phyloP scores from a whole-genome alignment of 176 grass and related monocot genomes.

The Carex kokanica region DNA sequence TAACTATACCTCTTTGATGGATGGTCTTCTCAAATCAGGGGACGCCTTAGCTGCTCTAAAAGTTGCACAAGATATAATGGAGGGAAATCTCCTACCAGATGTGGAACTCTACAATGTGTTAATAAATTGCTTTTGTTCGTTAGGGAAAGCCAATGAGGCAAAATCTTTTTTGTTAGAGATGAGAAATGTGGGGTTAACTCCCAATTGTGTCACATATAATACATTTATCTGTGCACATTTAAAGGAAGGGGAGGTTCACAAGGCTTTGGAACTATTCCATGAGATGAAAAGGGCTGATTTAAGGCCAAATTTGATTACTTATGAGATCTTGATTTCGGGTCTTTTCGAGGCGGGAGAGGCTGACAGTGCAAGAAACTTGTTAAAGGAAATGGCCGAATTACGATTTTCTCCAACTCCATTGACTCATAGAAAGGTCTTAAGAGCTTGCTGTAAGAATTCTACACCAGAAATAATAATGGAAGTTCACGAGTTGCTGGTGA shows the following conservation, averaged over 20 bases:
- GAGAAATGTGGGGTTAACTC: conserved; percentile 66
- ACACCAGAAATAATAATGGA: conserved; percentile 43
- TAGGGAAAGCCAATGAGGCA: conserved; percentile 54
- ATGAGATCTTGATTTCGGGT: conserved; percentile 51
- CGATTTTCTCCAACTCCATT: conserved; percentile 45
- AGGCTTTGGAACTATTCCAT: conserved; percentile 53
- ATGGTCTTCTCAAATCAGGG: conserved; percentile 70
- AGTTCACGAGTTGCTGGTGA: conserved; percentile 62
- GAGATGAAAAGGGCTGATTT: conserved; percentile 54
- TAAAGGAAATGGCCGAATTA: conserved; percentile 56
- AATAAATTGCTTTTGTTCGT: conserved; percentile 81
- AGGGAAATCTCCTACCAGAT: conserved; percentile 62
- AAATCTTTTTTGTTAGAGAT: conserved; percentile 64
- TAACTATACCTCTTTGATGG: conserved; percentile 87
- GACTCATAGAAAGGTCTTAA: conserved; percentile 52
- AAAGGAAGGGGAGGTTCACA: conserved; percentile 47
- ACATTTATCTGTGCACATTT: conserved; percentile 67
- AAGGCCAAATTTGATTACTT: conserved; percentile 79
- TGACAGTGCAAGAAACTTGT: conserved; percentile 48
- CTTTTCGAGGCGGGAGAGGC: conserved; percentile 39
- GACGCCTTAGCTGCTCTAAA: conserved; percentile 53
- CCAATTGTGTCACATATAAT: conserved; percentile 80
- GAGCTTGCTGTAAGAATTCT: conserved; percentile 57
- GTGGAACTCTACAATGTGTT: conserved; percentile 86
- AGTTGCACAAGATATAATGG: conserved; percentile 67